Evolutionary conservation across 306 rosid species (phyloP).

Genomic region (Argentina anserina): DNA sequence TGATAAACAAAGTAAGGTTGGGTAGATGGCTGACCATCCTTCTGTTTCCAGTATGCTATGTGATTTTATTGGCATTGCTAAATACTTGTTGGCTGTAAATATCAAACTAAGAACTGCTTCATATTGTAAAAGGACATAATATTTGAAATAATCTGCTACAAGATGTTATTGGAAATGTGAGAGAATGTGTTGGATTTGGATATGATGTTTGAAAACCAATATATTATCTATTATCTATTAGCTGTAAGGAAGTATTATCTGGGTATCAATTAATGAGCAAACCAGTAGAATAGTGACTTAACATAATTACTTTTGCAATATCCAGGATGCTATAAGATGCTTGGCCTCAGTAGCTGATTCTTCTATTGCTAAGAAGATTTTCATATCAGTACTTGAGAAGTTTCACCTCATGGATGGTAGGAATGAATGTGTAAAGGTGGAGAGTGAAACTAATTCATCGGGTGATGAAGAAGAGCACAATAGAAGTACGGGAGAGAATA

Average conservation of each 20-base stretch:
- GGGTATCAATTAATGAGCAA: background rate
- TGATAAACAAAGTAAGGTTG: background rate
- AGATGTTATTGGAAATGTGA: background rate
- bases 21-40: background rate
- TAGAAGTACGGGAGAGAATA: conserved; percentile 37
- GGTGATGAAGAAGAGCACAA: conserved; percentile 31
- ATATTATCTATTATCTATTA: background rate
- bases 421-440: conserved; percentile 35
- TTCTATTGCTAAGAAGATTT: conserved; percentile 43
- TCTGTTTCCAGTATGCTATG: background rate
- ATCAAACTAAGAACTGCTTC: background rate
- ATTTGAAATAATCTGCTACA: background rate
- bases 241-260: background rate
- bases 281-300: background rate
- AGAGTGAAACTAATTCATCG: conserved; percentile 23
- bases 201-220: background rate
- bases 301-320: background rate
- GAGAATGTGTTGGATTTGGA: background rate
- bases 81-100: background rate
- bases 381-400: conserved; percentile 51
- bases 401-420: conserved; percentile 43
- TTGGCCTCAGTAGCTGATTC: conserved; percentile 81
- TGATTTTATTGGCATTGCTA: background rate
- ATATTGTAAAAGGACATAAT: background rate
- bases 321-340: conserved; percentile 84